phyloP scores from a whole-genome alignment of 139 green algal species.

The Coelastrella sp. region DNA sequence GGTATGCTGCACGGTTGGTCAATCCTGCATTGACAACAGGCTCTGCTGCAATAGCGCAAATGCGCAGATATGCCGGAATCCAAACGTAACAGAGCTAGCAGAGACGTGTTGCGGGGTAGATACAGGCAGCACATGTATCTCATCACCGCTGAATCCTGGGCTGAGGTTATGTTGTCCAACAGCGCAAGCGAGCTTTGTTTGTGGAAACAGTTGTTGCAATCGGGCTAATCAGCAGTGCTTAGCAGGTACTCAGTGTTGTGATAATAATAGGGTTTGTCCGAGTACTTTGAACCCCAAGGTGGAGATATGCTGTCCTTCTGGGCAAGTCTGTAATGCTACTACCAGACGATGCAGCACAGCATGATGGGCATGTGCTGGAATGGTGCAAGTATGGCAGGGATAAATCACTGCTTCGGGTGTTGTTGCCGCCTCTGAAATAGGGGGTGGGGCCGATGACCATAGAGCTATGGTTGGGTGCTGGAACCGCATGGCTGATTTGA shows the following conservation, averaged over 20 bases:
- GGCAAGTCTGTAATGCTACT: neutral
- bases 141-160: neutral
- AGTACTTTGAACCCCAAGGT: neutral
- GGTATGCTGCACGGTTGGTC: neutral
- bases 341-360: neutral
- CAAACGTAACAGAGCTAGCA: neutral
- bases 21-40: neutral
- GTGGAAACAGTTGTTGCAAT: neutral
- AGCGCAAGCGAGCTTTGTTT: neutral
- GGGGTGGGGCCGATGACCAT: too few species aligned
- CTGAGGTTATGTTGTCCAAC: neutral
- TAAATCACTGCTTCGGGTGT: too few species aligned
- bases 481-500: too few species aligned
- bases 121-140: neutral
- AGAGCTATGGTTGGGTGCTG: too few species aligned
- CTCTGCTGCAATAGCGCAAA: neutral
- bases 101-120: neutral
- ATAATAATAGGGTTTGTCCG: neutral
- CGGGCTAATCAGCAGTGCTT: neutral
- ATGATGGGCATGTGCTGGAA: neutral
- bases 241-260: neutral
- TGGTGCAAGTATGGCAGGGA: too few species aligned
- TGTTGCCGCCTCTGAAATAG: too few species aligned
- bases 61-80: neutral
- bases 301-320: neutral